Base-by-base conservation (phyloP, 768 basidiomycete genomes). In the Sporobolomyces roseus region DNA sequence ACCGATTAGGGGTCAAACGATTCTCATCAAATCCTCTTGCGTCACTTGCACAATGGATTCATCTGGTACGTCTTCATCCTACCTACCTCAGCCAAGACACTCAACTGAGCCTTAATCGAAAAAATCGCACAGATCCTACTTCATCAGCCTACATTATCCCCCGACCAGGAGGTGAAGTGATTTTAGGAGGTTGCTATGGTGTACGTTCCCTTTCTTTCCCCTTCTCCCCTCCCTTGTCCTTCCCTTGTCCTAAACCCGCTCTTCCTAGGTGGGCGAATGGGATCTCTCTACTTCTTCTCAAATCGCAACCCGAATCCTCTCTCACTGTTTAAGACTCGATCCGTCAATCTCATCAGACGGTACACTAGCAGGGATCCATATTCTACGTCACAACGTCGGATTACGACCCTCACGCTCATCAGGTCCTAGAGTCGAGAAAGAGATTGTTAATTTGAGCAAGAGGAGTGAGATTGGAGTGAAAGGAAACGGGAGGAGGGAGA, bases 1-100 rank as follows among this genome's bases (percentile, higher is more conserved):
- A 76, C 90, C 92, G 1, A 83, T 92, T 70, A 83, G 91, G 50
- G 92, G 92, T 12, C 93, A 94, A 79, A 87, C 89, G 0, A 85
- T 93, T 13, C 77, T 92, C 23, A 81, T 93, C 72, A 69, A 70
- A 54, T 56, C 68, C 1, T 32, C 35, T n/a, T 56, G 45, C 38
- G 51, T 49, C 4, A 36, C 52, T 13, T 73, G 72, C 55, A 66
- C 65, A 13, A 73, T 73, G 72, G 72, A 70, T 41, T 41, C 32
- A 1, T 53, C 53, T 2, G 51, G 65, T 62, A 21, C 41, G 5
- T 32, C 43, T 25, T n/a, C 9, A 10, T 46, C 21, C 45, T 23
- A 46, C 14, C 45, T 16, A 16, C 30, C 21, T 43, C 36, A 10
- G 4, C n/a, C 25, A 29, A 6, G 50, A 32, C 21, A 51, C 50